Conservation (phyloP, 192 early-diverging fungal species). For the Entomortierella parvispora region DNA sequence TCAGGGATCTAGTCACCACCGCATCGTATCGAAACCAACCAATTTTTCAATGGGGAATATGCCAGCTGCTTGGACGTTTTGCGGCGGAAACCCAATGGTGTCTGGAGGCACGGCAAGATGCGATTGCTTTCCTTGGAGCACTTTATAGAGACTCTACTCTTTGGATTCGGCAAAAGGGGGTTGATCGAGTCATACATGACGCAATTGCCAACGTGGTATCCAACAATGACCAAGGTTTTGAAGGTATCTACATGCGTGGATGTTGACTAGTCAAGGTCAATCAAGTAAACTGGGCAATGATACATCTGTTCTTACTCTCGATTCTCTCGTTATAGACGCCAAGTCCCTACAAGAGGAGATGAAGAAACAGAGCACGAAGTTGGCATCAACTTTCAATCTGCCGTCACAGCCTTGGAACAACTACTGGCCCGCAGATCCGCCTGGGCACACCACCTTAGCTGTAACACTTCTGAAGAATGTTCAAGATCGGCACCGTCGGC, state of each 20-base stretch:
- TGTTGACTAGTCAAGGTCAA: background rate
- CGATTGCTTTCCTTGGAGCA: conserved; percentile 1
- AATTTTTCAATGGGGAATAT: conserved; percentile 1
- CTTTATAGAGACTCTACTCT: background rate
- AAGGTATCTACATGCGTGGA: background rate
- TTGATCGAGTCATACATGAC: conserved; percentile 1
- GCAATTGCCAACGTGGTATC: background rate
- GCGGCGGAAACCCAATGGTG: background rate
- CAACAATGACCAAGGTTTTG: background rate
- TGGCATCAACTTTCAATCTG: background rate
- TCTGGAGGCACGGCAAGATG: background rate
- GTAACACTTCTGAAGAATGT: background rate
- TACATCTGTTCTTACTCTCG: background rate
- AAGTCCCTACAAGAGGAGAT: background rate
- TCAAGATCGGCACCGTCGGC: background rate
- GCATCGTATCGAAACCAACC: background rate
- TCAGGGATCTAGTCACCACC: background rate
- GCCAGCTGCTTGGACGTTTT: conserved; percentile 1
- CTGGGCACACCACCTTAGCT: background rate
- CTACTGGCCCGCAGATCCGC: background rate
- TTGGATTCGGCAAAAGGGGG: background rate
- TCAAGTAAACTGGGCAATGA: background rate
- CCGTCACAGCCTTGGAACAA: background rate
- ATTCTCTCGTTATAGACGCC: background rate
- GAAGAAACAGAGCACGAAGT: background rate